Base-by-base conservation (phyloP, 1,139 yeast genomes). In the Nadsonia starkeyi-henricii region DNA sequence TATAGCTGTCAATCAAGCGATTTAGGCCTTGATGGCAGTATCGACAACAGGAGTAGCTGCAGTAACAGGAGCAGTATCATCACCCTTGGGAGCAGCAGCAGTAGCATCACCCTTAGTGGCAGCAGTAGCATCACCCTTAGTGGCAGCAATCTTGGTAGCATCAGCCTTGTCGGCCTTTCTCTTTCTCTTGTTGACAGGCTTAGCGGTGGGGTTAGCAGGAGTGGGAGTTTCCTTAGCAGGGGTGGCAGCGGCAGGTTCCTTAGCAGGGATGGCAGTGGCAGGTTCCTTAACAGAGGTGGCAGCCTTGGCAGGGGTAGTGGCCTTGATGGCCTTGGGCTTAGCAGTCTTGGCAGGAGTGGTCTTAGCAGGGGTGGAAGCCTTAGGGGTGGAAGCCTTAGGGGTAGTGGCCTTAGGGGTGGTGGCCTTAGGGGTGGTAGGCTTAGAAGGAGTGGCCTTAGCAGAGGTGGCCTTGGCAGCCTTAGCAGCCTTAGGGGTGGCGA, bases 61-160 rank as follows among this genome's bases (percentile, higher is more conserved):
- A 42, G 46, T n/a, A 44, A 15, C 23, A 42, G 8, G 20, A 39
- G 19, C n/a, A 39, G 8, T 15, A 42, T 15, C 30, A 42, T 4
- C 45, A 43, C 19, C 39, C 28, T n/a, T 21, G 33, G 33, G 20
- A 17, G 19, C 20, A 17, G 20, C 20, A 26, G 19, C 39, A 42
- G 46, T n/a, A 44, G 18, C 23, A 42, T 44, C 19, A 30, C 19
- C 17, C 37, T 44, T 20, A 44, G 17, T n/a, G 17, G 17, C 39
- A n/a, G 39, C 15, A 33, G 39, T 33, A 15, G 39, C 15, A 4
- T 33, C 39, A 8, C 5, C 12, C 12, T 7, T 26, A 12, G 30
- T 33, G 39, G 39, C 17, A 13, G 4, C 39, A 9, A 9, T 15
- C 5, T 13, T n/a, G 39, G 39, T 33, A n/a, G 17, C 39, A 7